Base-by-base conservation (phyloP, 2,329 filamentous ascomycete genomes). In the Xylaria sp. region DNA sequence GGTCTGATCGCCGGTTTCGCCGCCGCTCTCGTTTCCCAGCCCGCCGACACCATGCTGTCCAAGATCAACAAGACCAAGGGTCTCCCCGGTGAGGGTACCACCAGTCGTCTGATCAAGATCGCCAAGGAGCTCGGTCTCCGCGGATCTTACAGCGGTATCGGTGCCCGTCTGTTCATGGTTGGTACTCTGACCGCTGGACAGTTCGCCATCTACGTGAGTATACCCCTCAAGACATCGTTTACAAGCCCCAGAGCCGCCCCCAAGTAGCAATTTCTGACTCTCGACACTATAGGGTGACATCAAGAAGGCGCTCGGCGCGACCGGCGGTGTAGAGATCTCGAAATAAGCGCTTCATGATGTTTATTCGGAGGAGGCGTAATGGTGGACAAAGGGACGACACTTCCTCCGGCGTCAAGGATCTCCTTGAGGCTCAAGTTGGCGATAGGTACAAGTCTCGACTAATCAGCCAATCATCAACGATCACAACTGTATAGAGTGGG, bases 51-150 rank as follows among this genome's bases (percentile, higher is more conserved):
- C 66, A 91, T 91, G 87, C 83, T 91, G 63, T 86, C 82, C 76
- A 90, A 90, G 84, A 90, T 90, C 80, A 90, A 90, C 85, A 90
- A 90, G 85, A 87, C 85, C 74, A 84, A 86, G 65, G 88, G 86
- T 76, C 76, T 82, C 50, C 87, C 87, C 53, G 88, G 88, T 77
- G 87, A 91, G 79, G 81, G 88, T 68, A 90, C 86, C 66, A 82
- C 81, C 69, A 81, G 77, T 75, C 84, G 88, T 74, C 75, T 91
- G 63, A 78, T 90, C 77, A 90, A 90, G 84, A 90, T 91, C 69
- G 86, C 77, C 64, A 85, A 84, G 74, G 87, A 91, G 74, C 84
- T 91, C 61, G 87, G 87, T 72, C 62, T 91, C 71, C 78, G 79
- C 65, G 87, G 87, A 66, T 84, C 79, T 42, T 91, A 84, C 77